Conservation (phyloP, 768 basidiomycete genomes). For the Termitomyces titanicus region DNA sequence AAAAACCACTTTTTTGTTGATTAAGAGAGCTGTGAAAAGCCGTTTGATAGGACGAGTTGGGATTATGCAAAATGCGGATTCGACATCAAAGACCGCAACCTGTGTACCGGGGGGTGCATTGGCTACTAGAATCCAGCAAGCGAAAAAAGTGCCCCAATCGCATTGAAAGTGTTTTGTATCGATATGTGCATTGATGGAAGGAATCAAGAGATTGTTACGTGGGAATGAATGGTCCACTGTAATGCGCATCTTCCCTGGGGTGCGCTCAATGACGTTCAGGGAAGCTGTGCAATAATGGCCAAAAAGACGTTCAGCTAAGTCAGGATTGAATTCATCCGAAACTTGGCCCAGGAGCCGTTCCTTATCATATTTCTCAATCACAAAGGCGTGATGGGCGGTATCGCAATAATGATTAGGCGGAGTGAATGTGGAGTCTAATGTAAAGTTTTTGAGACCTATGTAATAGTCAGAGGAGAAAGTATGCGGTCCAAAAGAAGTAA, state of each 20-base stretch:
- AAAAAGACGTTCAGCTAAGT: neutral
- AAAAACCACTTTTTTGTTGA: too few species aligned
- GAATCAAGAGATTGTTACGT: neutral
- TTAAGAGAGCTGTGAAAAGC: too few species aligned
- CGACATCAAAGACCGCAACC: too few species aligned
- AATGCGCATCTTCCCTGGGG: neutral
- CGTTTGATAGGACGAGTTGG: too few species aligned
- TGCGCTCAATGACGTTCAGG: neutral
- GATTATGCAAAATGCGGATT: too few species aligned
- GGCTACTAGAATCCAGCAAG: too few species aligned
- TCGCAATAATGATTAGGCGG: neutral
- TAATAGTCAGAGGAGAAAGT: neutral
- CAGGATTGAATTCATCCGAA: too few species aligned
- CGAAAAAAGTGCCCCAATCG: too few species aligned
- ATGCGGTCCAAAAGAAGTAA: too few species aligned
- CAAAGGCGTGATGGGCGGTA: neutral
- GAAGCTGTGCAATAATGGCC: neutral
- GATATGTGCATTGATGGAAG: neutral
- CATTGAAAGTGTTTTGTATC: neutral
- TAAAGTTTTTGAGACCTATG: neutral
- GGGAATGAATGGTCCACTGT: neutral
- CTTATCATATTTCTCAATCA: neutral
- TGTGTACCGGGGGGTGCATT: too few species aligned
- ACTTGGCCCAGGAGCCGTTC: neutral
- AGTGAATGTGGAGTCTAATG: neutral